phyloP scores from a whole-genome alignment of 129 eudicot genomes.

The Escallonia herrerae region DNA sequence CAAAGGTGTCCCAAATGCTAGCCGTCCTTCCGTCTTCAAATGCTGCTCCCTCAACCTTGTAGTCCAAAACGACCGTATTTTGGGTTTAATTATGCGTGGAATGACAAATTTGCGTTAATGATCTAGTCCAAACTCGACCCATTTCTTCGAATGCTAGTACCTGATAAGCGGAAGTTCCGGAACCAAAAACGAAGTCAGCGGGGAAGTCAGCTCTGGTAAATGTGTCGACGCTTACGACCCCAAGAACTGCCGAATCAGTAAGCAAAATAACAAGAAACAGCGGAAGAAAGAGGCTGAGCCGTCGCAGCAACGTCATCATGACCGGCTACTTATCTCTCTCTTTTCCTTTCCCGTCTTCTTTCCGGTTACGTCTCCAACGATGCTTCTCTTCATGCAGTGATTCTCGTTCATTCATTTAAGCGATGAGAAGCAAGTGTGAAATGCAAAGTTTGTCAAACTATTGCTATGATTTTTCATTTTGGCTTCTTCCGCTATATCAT shows the following conservation, averaged over 20 bases:
- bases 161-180: conserved; percentile 74
- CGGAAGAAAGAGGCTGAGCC: background rate
- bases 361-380: no score
- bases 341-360: background rate
- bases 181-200: conserved; percentile 69
- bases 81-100: no score
- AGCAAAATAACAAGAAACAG: conserved; percentile 6
- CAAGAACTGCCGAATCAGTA: background rate
- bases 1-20: conserved; percentile 66
- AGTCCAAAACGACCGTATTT: background rate
- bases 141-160: conserved; percentile 12
- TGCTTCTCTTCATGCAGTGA: no score
- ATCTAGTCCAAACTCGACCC: background rate
- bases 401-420: no score
- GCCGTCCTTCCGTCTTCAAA: conserved; percentile 65
- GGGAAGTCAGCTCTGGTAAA: conserved; percentile 36
- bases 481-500: no score
- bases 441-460: no score
- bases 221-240: conserved; percentile 13
- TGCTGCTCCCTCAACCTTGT: conserved; percentile 73
- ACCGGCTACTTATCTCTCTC: background rate
- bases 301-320: background rate
- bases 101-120: background rate
- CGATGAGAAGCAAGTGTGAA: no score
- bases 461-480: no score